Percentiles rank a stretch among this genome's conserved stretches.
These are phyloP conservation scores for Syncephalastrum racemosum DNA, from an alignment of 371 early-diverging fungal genomes.

Conservation along the genomic window DNA sequence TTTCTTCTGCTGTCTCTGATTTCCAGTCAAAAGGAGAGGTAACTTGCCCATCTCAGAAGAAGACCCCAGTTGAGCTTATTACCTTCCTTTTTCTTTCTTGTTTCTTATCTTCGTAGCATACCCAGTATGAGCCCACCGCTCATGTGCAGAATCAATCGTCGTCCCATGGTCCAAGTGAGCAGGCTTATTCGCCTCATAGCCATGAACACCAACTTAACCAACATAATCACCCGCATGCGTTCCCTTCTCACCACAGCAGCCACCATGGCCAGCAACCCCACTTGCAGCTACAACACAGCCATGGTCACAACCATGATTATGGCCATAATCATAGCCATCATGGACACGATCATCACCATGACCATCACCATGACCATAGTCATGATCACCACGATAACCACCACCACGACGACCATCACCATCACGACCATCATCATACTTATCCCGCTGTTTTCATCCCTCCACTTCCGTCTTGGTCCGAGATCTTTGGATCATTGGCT, in stretches of 20 bases:
- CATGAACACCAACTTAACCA: slow-evolving; percentile 14
- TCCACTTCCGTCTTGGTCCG: slow-evolving; percentile 41
- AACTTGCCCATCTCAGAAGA: neutral
- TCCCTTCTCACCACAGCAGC: slow-evolving; percentile 2
- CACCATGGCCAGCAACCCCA: slow-evolving; percentile 14
- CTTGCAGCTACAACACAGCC: slow-evolving; percentile 12
- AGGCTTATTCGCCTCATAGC: slow-evolving; percentile 21
- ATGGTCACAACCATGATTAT: slow-evolving; percentile 26
- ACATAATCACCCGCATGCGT: slow-evolving; percentile 11
- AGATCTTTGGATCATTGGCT: slow-evolving; percentile 48
- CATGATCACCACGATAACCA: neutral
- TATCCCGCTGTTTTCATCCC: slow-evolving; percentile 32
- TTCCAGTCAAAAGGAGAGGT: neutral
- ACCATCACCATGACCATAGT: slow-evolving; percentile 20
- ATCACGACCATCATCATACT: slow-evolving; percentile 38
- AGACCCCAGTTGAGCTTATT: neutral
- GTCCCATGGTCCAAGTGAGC: slow-evolving; percentile 3
- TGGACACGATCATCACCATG: slow-evolving; percentile 19
- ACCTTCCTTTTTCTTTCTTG: neutral
- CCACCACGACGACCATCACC: slow-evolving; percentile 25
- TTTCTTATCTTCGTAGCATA: neutral
- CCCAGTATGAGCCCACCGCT: neutral
- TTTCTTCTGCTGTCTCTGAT: no score
- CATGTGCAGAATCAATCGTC: slow-evolving; percentile 5
- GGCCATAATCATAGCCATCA: slow-evolving; percentile 25